A percentile compares a stretch with the other conserved stretches of the same genome.
Conservation (phyloP, 441 rosid genomes). For the Biscutella auriculata region DNA sequence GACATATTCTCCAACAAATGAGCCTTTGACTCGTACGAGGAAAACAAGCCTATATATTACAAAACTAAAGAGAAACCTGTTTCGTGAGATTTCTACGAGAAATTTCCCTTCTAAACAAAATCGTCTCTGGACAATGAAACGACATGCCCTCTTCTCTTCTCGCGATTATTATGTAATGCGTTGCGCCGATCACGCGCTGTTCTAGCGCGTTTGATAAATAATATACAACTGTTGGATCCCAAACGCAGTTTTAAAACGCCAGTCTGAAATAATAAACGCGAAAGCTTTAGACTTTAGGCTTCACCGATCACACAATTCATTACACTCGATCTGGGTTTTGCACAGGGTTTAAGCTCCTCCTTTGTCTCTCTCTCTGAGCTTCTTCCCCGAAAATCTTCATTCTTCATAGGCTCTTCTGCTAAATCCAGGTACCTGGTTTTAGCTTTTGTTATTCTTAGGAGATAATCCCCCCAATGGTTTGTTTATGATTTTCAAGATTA, state of each 20-base stretch:
- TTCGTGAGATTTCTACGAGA: background rate
- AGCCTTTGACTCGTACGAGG: background rate
- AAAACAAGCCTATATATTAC: background rate
- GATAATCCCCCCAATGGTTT: too few relatives aligned
- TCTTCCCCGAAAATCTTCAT: too few relatives aligned
- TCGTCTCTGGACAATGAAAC: background rate
- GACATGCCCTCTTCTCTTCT: background rate
- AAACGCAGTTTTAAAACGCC: slow-evolving; percentile 16
- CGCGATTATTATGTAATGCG: background rate
- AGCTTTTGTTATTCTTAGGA: too few relatives aligned
- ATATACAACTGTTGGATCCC: background rate
- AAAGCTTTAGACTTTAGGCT: background rate
- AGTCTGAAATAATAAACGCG: slow-evolving; percentile 4
- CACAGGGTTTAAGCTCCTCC: too few relatives aligned
- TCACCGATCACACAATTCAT: too few relatives aligned
- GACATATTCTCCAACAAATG: too few relatives aligned
- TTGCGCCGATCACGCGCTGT: slow-evolving; percentile 17
- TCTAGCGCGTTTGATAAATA: background rate
- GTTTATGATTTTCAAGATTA: too few relatives aligned
- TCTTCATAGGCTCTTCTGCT: too few relatives aligned
- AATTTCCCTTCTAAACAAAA: background rate
- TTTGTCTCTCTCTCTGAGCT: too few relatives aligned
- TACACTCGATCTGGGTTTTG: too few relatives aligned
- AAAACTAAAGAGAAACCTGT: background rate
- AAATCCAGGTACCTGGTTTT: too few relatives aligned